Conservation (phyloP, 441 rosid species). For the Cnidoscolus chayamansa region DNA sequence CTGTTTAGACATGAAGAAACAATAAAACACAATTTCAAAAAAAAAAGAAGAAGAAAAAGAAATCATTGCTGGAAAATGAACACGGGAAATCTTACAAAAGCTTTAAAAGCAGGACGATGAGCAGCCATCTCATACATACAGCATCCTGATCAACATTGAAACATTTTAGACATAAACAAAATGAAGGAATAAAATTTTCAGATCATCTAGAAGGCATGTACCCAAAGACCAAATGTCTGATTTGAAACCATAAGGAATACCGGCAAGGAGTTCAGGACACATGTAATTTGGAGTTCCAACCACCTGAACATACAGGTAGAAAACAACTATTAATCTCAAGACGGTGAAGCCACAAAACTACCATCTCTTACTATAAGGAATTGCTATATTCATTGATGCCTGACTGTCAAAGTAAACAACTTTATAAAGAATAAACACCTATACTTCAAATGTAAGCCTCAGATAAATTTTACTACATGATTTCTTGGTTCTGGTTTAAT, state of each 20-base stretch:
- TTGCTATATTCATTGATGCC: background rate
- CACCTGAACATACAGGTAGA: slow-evolving; percentile 45
- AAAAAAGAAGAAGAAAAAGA: background rate
- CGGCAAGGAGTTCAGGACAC: slow-evolving; percentile 96
- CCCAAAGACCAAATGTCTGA: slow-evolving; percentile 98
- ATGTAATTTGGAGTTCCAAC: slow-evolving; percentile 99
- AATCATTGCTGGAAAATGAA: background rate
- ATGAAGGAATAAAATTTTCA: slow-evolving; percentile 2
- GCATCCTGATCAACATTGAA: slow-evolving; percentile 64
- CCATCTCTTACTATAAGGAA: background rate
- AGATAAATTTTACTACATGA: background rate
- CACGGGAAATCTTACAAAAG: slow-evolving; percentile 64
- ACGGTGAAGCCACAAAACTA: slow-evolving; percentile 20
- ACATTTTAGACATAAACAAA: slow-evolving; percentile 24
- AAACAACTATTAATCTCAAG: background rate
- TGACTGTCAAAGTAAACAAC: background rate
- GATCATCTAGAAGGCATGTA: slow-evolving; percentile 28
- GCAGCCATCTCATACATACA: slow-evolving; percentile 99
- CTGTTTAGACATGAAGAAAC: slow-evolving; percentile 5
- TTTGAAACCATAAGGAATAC: slow-evolving; percentile 94
- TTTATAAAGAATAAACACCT: background rate
- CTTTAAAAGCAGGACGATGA: slow-evolving; percentile 92
- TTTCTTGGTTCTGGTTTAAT: background rate
- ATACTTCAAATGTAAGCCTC: background rate
- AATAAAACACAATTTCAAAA: background rate